Conservation (phyloP, 805 yeast genomes). For the Starmerella powellii region DNA sequence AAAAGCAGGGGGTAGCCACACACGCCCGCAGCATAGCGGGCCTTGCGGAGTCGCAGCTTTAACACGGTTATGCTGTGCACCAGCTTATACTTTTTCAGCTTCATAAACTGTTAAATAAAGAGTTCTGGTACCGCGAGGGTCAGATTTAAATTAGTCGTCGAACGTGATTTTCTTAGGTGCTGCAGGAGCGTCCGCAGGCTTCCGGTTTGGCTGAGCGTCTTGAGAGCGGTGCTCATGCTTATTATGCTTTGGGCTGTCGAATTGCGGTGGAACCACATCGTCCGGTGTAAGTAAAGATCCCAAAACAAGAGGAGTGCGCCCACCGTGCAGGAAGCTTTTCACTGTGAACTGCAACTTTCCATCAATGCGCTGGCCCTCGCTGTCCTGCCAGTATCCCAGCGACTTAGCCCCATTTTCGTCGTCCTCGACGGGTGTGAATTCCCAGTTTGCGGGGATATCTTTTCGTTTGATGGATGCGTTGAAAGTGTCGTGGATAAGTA, state of each 20-base stretch:
- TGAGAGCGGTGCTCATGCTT: conserved; percentile 2
- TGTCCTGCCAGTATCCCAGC: conserved; percentile 82
- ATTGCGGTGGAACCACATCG: conserved; percentile 18
- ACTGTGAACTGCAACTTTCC: conserved; percentile 73
- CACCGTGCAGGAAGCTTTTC: conserved; percentile 47
- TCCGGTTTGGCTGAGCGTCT: not conserved
- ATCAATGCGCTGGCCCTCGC: conserved; percentile 56
- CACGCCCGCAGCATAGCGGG: too few relatives aligned
- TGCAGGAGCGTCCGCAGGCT: not conserved
- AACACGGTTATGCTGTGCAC: too few relatives aligned
- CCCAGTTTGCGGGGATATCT: conserved; percentile 79
- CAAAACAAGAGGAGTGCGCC: conserved; percentile 72
- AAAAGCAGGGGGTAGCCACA: too few relatives aligned
- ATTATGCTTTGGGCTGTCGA: conserved; percentile 3
- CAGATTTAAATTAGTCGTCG: not conserved
- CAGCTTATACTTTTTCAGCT: too few relatives aligned
- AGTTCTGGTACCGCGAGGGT: too few relatives aligned
- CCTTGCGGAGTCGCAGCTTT: too few relatives aligned
- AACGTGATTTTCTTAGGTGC: not conserved
- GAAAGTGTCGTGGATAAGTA: conserved; percentile 82
- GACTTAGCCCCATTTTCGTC: conserved; percentile 35
- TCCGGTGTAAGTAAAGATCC: conserved; percentile 43
- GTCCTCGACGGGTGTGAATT: conserved; percentile 64
- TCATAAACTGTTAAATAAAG: not conserved
- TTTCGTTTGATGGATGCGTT: conserved; percentile 82